A percentile compares a stretch with the other conserved stretches of the same genome.
phyloP scores from a whole-genome alignment of 192 early-diverging fungal species.

The Radiomyces spectabilis region DNA sequence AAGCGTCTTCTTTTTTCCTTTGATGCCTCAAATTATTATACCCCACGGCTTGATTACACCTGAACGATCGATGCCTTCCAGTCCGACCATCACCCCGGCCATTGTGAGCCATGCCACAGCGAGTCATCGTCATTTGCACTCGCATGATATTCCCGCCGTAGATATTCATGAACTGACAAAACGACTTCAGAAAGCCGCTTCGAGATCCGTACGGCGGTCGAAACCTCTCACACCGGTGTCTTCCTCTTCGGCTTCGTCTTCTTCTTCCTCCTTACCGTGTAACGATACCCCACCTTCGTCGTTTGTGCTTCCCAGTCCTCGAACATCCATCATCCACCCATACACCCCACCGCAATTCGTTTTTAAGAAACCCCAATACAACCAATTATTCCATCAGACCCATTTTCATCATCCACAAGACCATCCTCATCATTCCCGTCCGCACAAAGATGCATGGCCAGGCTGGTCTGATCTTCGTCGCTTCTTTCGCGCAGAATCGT shows the following conservation, averaged over 20 bases:
- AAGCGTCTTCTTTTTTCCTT: background rate
- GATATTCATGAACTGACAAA: constrained; percentile 1
- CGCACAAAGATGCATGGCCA: background rate
- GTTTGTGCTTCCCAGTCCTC: background rate
- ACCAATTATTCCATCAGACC: constrained; percentile 10
- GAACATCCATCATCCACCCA: background rate
- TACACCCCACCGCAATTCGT: constrained; percentile 10
- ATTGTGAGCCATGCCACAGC: background rate
- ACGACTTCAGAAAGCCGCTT: background rate
- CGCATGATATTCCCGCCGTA: background rate
- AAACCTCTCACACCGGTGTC: background rate
- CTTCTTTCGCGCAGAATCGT: background rate
- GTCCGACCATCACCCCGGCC: background rate
- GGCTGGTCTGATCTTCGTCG: background rate
- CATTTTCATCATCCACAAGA: constrained; percentile 10
- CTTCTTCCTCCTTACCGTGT: background rate
- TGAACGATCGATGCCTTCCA: background rate
- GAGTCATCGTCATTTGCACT: background rate
- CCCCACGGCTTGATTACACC: background rate
- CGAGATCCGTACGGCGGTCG: background rate
- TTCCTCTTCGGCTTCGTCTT: background rate
- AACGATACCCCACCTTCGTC: background rate
- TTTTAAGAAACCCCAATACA: constrained; percentile 14
- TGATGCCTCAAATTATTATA: background rate
- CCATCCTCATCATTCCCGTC: background rate